Evolutionary conservation across 108 stramenopile genomes (phyloP).

Genomic region (Fragilariopsis cylindrus): DNA sequence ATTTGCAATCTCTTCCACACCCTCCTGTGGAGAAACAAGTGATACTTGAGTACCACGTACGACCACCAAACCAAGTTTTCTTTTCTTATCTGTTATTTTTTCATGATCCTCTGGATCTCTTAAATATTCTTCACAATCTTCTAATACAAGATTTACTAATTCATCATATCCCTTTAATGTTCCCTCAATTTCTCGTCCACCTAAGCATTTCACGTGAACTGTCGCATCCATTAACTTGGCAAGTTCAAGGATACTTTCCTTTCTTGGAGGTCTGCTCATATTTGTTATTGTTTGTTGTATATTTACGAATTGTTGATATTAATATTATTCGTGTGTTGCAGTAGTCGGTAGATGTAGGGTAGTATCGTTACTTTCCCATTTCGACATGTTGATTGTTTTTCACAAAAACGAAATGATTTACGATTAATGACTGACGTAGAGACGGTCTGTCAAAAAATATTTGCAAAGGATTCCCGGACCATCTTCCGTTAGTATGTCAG

Average conservation of each 20-base stretch:
- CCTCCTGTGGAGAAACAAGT: constrained; percentile 82
- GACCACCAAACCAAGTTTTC: constrained; percentile 78
- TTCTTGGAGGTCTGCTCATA: constrained; percentile 50
- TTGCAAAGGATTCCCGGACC: too few species aligned
- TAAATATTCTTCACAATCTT: constrained; percentile 85
- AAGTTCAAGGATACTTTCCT: constrained; percentile 83
- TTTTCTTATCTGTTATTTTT: constrained; percentile 62
- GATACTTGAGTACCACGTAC: constrained; percentile 87
- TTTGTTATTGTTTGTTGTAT: background rate
- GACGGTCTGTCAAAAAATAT: too few species aligned
- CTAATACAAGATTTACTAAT: constrained; percentile 84
- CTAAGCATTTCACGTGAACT: constrained; percentile 83
- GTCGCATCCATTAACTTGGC: constrained; percentile 75
- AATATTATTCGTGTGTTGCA: background rate
- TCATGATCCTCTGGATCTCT: constrained; percentile 75
- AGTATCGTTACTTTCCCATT: too few species aligned
- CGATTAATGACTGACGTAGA: too few species aligned
- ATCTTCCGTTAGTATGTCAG: too few species aligned
- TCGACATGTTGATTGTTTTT: too few species aligned
- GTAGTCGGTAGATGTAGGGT: background rate
- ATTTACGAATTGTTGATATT: background rate
- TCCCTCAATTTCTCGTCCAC: constrained; percentile 79
- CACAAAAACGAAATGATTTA: too few species aligned
- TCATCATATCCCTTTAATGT: constrained; percentile 83
- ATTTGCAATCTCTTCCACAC: constrained; percentile 89